Evolutionary conservation across 495 filamentous ascomycete genomes (phyloP), one percentile per base, ranked within the genome.

Genomic region (Xylaria scruposa): DNA sequence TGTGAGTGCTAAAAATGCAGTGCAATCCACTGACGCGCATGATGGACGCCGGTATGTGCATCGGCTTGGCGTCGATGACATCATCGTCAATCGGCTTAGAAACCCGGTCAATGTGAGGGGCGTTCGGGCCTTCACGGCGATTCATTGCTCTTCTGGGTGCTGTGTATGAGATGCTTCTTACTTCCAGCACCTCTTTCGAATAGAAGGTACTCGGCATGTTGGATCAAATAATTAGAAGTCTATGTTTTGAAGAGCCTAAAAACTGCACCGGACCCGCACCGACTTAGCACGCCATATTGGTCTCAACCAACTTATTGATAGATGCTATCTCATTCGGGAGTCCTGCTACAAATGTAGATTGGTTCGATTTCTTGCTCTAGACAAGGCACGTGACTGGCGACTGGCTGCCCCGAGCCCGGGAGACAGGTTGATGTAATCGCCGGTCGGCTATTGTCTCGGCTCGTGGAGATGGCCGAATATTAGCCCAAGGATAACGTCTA

Each of bases 401-500:
- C 51, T 24, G n/a, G 49, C 49, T 13, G 3, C n/a, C 21, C 51
- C 8, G 21, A 54, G 10, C 24, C 51, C 51, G 51, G 47, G 47
- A 54, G 21, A 26, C 21, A 26, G 21, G 51, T 54, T 26, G 51
- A 54, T 54, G 51, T 17, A 54, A 26, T 26, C 10, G 9, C 51
- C 51, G 51, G 51, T 17, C 47, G 47, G 26, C 53, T 56, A 12
- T 24, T 56, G 24, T 31, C 3, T 56, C 53, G 53, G 53, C 26
- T 56, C 53, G 12, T 56, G 26, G 51, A 56, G 26, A 56, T 53
- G 49, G 26, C 53, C 53, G 53, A 56, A 56, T 17, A 31, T 56
- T 56, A 56, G 53, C 53, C 26, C 4, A 10, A 26, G 4, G 53
- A 29, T 29, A 24, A 51, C 49, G 7, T 51, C 19, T 51, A 8